Conservation (phyloP, 352 stramenopile genomes). For the Ophiocytium majus region DNA sequence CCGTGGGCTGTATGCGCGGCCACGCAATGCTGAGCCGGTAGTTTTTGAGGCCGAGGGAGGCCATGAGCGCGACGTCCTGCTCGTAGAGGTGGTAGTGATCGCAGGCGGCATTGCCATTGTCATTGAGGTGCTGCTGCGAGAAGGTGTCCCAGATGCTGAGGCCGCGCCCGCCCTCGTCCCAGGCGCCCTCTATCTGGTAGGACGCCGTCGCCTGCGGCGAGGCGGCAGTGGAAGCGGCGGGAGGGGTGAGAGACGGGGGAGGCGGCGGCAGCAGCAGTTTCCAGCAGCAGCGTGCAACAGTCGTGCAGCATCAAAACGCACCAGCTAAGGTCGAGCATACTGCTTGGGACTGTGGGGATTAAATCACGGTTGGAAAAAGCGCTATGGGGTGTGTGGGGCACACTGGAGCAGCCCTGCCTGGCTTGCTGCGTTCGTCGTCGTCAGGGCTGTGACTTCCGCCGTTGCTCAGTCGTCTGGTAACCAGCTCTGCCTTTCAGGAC, state of each 20-base stretch:
- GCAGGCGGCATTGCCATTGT: slow-evolving; percentile 83
- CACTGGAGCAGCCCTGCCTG: no score
- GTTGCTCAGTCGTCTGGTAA: no score
- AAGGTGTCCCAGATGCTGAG: slow-evolving; percentile 87
- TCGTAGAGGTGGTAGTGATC: slow-evolving; percentile 85
- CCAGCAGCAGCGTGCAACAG: background rate
- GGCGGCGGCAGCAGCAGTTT: background rate
- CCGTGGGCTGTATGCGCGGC: slow-evolving; percentile 81
- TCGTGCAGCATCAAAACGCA: background rate
- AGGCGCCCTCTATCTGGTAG: slow-evolving; percentile 86
- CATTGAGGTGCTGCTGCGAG: slow-evolving; percentile 48
- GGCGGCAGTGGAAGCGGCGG: no score
- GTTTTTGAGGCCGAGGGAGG: slow-evolving; percentile 72
- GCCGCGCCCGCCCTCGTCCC: slow-evolving; percentile 72
- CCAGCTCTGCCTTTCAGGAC: no score
- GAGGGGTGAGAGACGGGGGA: background rate
- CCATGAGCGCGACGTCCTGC: slow-evolving; percentile 86
- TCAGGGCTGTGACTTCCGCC: no score
- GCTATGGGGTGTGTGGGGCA: no score
- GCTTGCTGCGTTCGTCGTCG: no score
- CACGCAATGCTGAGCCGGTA: slow-evolving; percentile 89
- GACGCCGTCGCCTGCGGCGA: slow-evolving; percentile 40
- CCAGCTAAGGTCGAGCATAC: no score
- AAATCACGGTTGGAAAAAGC: no score
- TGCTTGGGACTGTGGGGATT: no score